Base-by-base conservation (phyloP, 202 grass and related monocot species). In the Carex arenaria region DNA sequence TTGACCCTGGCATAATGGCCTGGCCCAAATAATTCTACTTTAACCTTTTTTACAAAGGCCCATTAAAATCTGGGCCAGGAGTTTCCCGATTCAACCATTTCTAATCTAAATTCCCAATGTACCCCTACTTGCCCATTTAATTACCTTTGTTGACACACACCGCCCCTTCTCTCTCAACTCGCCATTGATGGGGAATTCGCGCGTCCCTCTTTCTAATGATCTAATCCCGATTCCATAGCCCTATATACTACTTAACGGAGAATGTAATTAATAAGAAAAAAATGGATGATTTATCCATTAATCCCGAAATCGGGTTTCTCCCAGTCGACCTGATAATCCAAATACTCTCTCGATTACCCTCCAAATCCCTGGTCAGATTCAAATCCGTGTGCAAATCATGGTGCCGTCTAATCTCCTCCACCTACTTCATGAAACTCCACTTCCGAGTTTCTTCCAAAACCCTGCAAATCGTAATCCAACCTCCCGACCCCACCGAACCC, bases 311-410 rank as follows among this genome's bases (percentile, higher is more conserved):
- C 20, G 87, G 65, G 49, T 77, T 65, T 73, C 87, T 86, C 10
- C 88, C 88, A 32, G 47, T 59, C 47, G 88, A 89, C 57, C 5
- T 89, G 64, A 30, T 80, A 45, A 67, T 86, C 31, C 80, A 84
- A 64, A 84, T 89, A 4, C 88, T 89, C 71, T 71, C 84, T 75
- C 79, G 84, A 40, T 49, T 89, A 0, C 88, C 88, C 28, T 42
- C 82, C 72, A 86, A 84, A 86, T 84, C 84, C 56, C 88, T 89
- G 42, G 15, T 89, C 84, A 75, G 80, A 86, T 89, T 72, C 84
- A 86, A 78, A 67, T 86, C 72, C 53, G 88, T 89, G 53, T 86
- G 88, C 84, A 84, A 84, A 68, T 67, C 54, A 32, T 86, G 84
- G 88, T 73, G 15, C 28, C 80, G 56, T 20, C 22, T 89, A 52